Evolutionary conservation across 2,329 filamentous ascomycete genomes (phyloP).

Genomic region (Dothistroma septosporum): DNA sequence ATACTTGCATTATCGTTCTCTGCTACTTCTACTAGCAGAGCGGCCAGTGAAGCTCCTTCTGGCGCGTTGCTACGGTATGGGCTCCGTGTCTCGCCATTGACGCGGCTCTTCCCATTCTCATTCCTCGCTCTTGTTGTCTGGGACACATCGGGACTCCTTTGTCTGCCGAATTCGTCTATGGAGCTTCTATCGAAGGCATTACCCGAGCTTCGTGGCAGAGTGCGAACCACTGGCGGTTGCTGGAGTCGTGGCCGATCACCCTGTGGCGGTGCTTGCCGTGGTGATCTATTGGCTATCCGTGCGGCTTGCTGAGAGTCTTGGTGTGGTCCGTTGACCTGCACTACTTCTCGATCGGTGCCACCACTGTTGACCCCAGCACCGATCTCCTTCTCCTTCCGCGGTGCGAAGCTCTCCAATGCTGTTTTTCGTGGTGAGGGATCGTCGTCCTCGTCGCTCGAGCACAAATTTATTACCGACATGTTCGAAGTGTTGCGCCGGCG

Average conservation of each 20-base stretch:
- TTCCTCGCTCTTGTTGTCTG: background rate
- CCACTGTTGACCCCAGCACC: background rate
- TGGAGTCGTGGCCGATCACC: background rate
- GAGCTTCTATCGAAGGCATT: background rate
- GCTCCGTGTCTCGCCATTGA: background rate
- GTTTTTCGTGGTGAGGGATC: slow-evolving; percentile 4
- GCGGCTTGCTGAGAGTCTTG: no score
- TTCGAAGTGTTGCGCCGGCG: background rate
- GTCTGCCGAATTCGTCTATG: background rate
- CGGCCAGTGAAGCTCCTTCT: background rate
- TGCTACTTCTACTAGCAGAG: background rate
- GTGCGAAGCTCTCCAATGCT: slow-evolving; percentile 2
- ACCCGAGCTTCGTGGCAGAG: background rate
- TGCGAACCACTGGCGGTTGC: background rate
- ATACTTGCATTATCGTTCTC: background rate
- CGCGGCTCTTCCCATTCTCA: background rate
- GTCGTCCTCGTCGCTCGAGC: slow-evolving; percentile 6
- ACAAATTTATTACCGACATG: slow-evolving; percentile 8
- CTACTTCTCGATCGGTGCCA: no score
- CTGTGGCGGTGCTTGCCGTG: no score
- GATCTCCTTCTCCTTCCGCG: background rate
- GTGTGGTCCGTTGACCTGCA: no score
- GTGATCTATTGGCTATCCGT: no score
- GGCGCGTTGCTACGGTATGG: background rate
- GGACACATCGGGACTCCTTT: background rate